Evolutionary conservation across 768 basidiomycete genomes (phyloP).

Genomic region (Hygrocybe coccinea): DNA sequence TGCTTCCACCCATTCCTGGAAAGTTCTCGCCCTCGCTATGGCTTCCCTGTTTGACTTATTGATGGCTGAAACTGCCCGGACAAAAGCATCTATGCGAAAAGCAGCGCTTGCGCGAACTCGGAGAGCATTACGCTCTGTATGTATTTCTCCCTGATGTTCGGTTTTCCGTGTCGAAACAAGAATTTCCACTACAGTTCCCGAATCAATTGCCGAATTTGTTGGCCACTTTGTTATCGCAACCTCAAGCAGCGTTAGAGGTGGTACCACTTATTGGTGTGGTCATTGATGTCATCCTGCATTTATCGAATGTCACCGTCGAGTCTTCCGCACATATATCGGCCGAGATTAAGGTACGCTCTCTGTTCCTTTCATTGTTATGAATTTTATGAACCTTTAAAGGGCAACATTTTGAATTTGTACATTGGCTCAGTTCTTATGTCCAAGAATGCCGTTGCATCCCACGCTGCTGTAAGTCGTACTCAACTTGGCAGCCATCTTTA

Average conservation of each 20-base stretch:
- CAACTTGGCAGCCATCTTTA: background rate
- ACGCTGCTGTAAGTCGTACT: slow-evolving; percentile 48
- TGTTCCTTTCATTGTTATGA: background rate
- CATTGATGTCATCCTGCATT: slow-evolving; percentile 63
- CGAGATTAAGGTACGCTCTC: slow-evolving; percentile 40
- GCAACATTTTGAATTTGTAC: slow-evolving; percentile 57
- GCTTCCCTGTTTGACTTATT: slow-evolving; percentile 56
- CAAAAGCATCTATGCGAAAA: slow-evolving; percentile 56
- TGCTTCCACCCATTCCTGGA: slow-evolving; percentile 45
- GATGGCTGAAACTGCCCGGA: slow-evolving; percentile 45
- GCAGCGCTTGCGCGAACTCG: slow-evolving; percentile 58
- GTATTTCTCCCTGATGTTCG: slow-evolving; percentile 15
- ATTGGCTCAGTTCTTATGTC: slow-evolving; percentile 59
- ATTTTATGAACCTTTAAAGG: slow-evolving; percentile 31
- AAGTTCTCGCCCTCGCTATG: slow-evolving; percentile 49
- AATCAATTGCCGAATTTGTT: slow-evolving; percentile 48
- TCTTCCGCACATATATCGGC: slow-evolving; percentile 40
- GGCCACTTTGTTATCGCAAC: slow-evolving; percentile 44
- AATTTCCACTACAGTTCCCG: slow-evolving; percentile 28
- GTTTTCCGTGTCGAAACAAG: background rate
- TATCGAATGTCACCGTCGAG: slow-evolving; percentile 52
- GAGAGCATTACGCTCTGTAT: slow-evolving; percentile 63
- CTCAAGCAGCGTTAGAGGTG: slow-evolving; percentile 36
- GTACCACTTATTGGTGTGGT: slow-evolving; percentile 61
- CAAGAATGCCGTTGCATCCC: slow-evolving; percentile 53